phyloP scores from a whole-genome alignment of 257 asterid genomes.

The Nicotiana benthamiana region DNA sequence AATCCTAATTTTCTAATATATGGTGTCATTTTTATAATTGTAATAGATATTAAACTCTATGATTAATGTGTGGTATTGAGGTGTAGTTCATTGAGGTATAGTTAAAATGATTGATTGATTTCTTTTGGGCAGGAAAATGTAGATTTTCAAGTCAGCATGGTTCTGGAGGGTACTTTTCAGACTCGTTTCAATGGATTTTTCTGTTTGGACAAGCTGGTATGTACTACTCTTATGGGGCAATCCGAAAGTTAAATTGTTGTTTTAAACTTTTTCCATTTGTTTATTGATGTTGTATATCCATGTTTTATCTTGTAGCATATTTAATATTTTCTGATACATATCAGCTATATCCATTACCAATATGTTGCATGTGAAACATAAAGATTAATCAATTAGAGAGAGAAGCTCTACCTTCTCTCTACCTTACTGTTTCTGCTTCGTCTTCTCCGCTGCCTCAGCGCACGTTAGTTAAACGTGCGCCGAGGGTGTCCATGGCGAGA shows the following conservation, averaged over 20 bases:
- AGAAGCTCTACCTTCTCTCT: too few species aligned
- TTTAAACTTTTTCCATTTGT: background rate
- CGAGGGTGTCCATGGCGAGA: too few species aligned
- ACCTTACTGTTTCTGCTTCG: too few species aligned
- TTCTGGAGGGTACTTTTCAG: conserved; percentile 35
- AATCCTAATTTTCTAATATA: too few species aligned
- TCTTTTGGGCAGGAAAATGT: conserved; percentile 27
- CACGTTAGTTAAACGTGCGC: too few species aligned
- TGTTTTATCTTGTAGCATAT: background rate
- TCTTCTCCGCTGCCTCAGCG: too few species aligned
- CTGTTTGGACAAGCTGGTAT: conserved; percentile 74
- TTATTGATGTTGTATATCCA: background rate
- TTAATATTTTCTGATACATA: background rate
- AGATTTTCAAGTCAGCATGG: conserved; percentile 21
- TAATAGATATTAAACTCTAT: background rate
- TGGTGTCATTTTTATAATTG: too few species aligned
- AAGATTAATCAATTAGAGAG: too few species aligned
- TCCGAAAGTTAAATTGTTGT: background rate
- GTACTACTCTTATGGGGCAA: background rate
- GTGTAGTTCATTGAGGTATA: background rate
- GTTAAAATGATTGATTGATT: background rate
- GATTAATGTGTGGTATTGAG: background rate
- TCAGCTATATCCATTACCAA: background rate
- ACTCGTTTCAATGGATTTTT: conserved; percentile 45
- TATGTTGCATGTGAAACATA: too few species aligned